Conservation (phyloP, 257 asterid species). For the Solanum boliviense region DNA sequence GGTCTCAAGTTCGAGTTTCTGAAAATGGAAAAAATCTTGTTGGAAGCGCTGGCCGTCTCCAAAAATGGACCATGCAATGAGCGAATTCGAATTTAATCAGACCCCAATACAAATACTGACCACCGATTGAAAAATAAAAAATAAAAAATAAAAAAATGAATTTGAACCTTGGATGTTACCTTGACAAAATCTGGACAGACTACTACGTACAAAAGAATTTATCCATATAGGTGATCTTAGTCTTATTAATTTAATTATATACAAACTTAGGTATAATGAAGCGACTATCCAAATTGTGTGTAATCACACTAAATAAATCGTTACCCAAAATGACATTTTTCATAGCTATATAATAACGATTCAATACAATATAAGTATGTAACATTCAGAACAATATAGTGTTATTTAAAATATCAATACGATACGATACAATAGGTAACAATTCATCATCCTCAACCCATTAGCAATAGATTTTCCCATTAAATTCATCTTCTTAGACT, state of each 20-base stretch:
- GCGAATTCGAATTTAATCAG: too few species aligned
- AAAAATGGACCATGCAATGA: too few species aligned
- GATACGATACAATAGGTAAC: not conserved
- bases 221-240: not conserved
- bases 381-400: not conserved
- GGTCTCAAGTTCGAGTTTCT: too few species aligned
- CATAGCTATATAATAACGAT: not conserved
- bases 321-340: not conserved
- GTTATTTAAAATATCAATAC: not conserved
- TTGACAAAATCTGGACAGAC: not conserved
- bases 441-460: not conserved
- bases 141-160: not conserved
- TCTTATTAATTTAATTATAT: not conserved
- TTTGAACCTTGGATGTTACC: not conserved
- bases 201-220: not conserved
- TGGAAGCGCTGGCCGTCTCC: rapidly evolving
- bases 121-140: not conserved
- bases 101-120: not conserved
- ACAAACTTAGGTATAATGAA: too few species aligned
- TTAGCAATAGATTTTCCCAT: not conserved
- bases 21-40: too few species aligned
- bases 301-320: not conserved
- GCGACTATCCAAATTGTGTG: not conserved
- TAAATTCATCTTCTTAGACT: not conserved
- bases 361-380: not conserved